A percentile compares a stretch with the other conserved stretches of the same genome.
Evolutionary conservation across 1,284 basidiomycete species (phyloP).

Genomic region (Tremellales sp.): DNA sequence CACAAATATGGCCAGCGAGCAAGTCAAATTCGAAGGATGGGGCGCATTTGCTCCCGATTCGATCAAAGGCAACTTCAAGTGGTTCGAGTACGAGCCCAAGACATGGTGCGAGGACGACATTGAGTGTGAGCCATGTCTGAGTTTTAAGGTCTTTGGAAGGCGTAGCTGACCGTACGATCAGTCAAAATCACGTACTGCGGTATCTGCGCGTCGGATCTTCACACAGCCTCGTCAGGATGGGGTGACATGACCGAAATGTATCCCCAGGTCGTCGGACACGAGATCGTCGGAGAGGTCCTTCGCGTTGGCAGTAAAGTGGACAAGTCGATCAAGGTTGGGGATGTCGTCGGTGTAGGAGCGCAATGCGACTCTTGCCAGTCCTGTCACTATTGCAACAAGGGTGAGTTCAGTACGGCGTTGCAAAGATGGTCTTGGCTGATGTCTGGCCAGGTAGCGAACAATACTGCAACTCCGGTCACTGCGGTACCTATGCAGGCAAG

Average conservation of each 20-base stretch:
- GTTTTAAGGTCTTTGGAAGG: not conserved
- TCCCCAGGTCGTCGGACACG: slow-evolving; percentile 49
- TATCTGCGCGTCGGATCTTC: slow-evolving; percentile 31
- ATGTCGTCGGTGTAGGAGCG: slow-evolving; percentile 53
- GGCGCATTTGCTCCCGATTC: slow-evolving; percentile 37
- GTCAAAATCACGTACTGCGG: slow-evolving; percentile 41
- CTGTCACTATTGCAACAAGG: slow-evolving; percentile 49
- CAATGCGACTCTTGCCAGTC: slow-evolving; percentile 49
- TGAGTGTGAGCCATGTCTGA: slow-evolving; percentile 32
- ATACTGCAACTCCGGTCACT: slow-evolving; percentile 45
- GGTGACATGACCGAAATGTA: slow-evolving; percentile 9
- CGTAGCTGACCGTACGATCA: not conserved
- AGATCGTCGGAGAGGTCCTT: slow-evolving; percentile 51
- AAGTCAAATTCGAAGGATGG: slow-evolving; percentile 40
- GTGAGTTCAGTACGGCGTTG: slow-evolving; percentile 41
- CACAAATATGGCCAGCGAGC: no score
- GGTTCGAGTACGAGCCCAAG: slow-evolving; percentile 42
- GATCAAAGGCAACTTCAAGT: slow-evolving; percentile 44
- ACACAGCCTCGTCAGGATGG: slow-evolving; percentile 20
- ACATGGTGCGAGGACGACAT: slow-evolving; percentile 46
- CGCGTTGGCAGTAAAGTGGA: slow-evolving; percentile 48
- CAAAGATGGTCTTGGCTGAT: slow-evolving; percentile 27
- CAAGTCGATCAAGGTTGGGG: slow-evolving; percentile 50
- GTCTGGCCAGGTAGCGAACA: slow-evolving; percentile 35
- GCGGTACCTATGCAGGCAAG: slow-evolving; percentile 41